Evolutionary conservation across 257 asterid genomes (phyloP).

Genomic region (Marsdenia floribunda): DNA sequence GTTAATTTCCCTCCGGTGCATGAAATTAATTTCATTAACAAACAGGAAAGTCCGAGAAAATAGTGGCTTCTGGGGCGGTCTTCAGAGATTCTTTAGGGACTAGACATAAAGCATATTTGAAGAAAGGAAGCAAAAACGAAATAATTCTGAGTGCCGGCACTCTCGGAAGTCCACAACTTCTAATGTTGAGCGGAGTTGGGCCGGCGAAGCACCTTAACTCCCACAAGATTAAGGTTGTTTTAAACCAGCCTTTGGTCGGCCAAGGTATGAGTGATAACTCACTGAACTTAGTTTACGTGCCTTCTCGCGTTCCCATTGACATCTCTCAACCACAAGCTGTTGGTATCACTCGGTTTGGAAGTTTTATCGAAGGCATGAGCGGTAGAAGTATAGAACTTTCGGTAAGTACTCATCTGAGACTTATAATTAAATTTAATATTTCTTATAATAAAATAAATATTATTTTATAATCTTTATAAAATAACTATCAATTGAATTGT

Average conservation of each 20-base stretch:
- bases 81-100: constrained; percentile 59
- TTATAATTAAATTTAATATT: too few species aligned
- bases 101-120: constrained; percentile 57
- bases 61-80: constrained; percentile 59
- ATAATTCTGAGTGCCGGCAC: constrained; percentile 69
- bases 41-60: too few species aligned
- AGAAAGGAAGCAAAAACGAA: constrained; percentile 49
- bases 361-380: constrained; percentile 63
- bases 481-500: too few species aligned
- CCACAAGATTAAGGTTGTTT: constrained; percentile 42
- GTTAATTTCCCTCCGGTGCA: too few species aligned
- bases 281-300: constrained; percentile 69
- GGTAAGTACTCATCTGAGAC: too few species aligned
- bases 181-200: constrained; percentile 84
- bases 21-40: too few species aligned
- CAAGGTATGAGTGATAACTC: constrained; percentile 91
- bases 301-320: constrained; percentile 75
- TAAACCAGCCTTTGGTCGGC: constrained; percentile 74
- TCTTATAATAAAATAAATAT: too few species aligned
- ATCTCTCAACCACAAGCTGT: constrained; percentile 79
- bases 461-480: too few species aligned
- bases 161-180: constrained; percentile 83
- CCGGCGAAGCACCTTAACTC: constrained; percentile 51
- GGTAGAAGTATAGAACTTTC: constrained; percentile 22
- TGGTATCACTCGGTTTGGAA: constrained; percentile 54